Conservation (phyloP, 2,329 filamentous ascomycete species). For the Celoporthe dispersa region DNA sequence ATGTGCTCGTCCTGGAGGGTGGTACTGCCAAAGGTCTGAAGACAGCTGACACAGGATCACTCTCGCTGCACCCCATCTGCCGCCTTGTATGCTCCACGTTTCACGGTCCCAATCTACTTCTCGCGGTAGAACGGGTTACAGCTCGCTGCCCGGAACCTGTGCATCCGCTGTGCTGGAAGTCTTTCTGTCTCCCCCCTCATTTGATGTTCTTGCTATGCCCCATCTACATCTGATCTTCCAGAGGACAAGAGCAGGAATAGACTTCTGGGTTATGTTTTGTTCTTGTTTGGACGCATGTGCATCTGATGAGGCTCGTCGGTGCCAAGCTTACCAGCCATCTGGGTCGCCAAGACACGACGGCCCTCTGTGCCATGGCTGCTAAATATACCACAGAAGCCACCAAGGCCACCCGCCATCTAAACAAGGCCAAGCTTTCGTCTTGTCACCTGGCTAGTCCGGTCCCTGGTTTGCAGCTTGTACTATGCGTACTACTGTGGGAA, state of each 20-base stretch:
- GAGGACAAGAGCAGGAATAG: no score
- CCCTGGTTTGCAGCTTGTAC: no score
- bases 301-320: not conserved
- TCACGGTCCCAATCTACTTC: not conserved
- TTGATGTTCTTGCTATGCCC: not conserved
- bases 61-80: not conserved
- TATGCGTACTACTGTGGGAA: no score
- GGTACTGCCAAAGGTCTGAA: no score
- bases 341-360: slow-evolving; percentile 5
- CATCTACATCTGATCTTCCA: not conserved
- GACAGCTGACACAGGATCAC: not conserved
- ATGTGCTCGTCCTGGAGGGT: no score
- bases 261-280: not conserved
- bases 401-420: not conserved
- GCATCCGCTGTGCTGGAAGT: not conserved
- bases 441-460: not conserved
- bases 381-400: not conserved
- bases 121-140: not conserved
- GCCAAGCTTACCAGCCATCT: slow-evolving; percentile 10
- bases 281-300: not conserved
- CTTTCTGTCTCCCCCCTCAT: not conserved
- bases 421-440: no score
- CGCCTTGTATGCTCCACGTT: not conserved
- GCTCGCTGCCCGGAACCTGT: not conserved
- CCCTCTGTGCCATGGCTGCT: not conserved